These are phyloP conservation scores for barrel medic (Medicago truncatula) DNA, from an alignment of 306 rosid species.

Conservation along the genomic window DNA sequence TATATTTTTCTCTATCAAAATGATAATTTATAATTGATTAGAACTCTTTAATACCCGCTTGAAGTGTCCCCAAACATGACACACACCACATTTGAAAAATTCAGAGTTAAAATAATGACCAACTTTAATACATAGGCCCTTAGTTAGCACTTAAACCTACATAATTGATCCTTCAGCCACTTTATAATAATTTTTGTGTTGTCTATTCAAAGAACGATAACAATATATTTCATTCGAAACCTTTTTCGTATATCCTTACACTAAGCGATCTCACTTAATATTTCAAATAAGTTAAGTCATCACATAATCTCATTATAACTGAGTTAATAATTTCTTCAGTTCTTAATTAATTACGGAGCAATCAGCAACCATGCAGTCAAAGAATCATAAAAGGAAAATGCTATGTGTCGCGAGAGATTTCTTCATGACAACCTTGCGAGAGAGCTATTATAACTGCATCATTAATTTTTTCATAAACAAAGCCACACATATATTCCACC, in stretches of 20 bases:
- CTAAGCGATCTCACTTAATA: neutral
- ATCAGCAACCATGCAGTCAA: neutral
- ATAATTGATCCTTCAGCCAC: neutral
- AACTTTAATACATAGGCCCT: neutral
- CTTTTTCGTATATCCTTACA: neutral
- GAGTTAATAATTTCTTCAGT: neutral
- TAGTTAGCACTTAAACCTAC: too few relatives aligned
- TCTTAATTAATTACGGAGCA: neutral
- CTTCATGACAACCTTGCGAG: too few relatives aligned
- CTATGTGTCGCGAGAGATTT: too few relatives aligned
- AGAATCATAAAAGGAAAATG: neutral
- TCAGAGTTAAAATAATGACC: neutral
- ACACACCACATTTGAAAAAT: neutral
- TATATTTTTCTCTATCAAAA: too few relatives aligned
- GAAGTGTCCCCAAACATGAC: too few relatives aligned
- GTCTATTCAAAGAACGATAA: neutral
- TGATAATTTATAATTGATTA: too few relatives aligned
- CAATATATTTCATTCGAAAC: neutral
- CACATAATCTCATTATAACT: neutral
- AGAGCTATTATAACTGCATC: too few relatives aligned
- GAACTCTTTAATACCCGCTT: too few relatives aligned
- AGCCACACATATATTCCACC: too few relatives aligned
- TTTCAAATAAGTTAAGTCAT: neutral
- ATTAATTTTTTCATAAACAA: too few relatives aligned
- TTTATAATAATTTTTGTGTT: neutral